Evolutionary conservation across 192 early-diverging fungal genomes (phyloP).

Genomic region (Kappamyces sp.): DNA sequence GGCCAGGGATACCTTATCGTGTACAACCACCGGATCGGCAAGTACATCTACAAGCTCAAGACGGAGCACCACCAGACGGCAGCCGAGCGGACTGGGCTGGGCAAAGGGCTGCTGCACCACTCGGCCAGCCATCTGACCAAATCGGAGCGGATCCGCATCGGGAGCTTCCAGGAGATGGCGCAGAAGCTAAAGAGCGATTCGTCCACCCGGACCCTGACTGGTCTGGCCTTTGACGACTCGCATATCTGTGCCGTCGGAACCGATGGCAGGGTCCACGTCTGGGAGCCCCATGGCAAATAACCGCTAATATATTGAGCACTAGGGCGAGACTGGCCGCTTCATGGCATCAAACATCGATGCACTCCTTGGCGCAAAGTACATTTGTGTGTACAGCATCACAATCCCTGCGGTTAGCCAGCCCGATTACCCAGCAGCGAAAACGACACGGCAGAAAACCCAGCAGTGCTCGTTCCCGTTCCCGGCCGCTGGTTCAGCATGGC

Average conservation of each 20-base stretch:
- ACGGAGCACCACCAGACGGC: not conserved
- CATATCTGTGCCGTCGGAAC: constrained; percentile 3
- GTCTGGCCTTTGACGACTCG: constrained; percentile 14
- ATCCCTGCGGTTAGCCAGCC: too few species aligned
- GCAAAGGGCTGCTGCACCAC: not conserved
- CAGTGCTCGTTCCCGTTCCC: too few species aligned
- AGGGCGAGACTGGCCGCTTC: too few species aligned
- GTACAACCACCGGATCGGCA: constrained; percentile 12
- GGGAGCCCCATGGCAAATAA: not conserved
- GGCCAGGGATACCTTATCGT: constrained; percentile 1
- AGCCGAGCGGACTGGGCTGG: not conserved
- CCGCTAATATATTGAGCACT: too few species aligned
- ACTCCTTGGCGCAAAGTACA: too few species aligned
- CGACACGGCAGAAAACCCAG: too few species aligned
- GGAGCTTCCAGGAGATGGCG: not conserved
- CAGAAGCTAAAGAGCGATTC: too few species aligned
- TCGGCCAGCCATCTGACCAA: constrained; percentile 10
- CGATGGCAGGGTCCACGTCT: constrained; percentile 11
- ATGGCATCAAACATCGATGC: too few species aligned
- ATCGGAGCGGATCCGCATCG: not conserved
- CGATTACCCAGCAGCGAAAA: too few species aligned
- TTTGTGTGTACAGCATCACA: too few species aligned
- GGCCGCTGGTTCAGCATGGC: too few species aligned
- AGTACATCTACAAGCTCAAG: constrained; percentile 11
- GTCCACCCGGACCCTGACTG: constrained; percentile 3